Base-by-base conservation (phyloP, 768 basidiomycete genomes). In the Strobilomyces dryophilus region DNA sequence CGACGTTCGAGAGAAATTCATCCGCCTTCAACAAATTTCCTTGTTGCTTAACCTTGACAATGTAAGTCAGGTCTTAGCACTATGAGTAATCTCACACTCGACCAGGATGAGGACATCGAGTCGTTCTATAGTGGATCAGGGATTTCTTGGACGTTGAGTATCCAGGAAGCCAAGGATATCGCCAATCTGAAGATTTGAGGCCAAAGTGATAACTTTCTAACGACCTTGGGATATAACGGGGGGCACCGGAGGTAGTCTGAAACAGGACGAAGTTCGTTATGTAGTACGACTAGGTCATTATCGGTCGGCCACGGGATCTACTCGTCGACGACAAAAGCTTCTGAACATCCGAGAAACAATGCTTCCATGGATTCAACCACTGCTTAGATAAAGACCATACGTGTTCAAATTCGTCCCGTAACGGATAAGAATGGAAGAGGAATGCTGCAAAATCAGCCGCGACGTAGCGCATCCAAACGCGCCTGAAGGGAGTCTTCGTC, bases 401-500 rank as follows among this genome's bases (percentile, higher is more conserved):
- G 52, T 50, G 44, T 42, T 55, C 48, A 8, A 40, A 47, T 46
- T 41, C 41, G 40, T 51, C 56, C 45, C 53, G 36, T 20, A 40
- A 46, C n/a, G 55, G 47, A 48, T 46, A 58, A 48, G 45, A 24
- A 46, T 46, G 43, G 29, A 45, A 43, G 17, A 26, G 40, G 34
- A 39, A 20, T 37, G 27, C 11, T 18, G n/a, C n/a, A 12, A 47
- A 35, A 36, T 76, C 67, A 89, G 34, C 86, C 81, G 63, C 85
- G 78, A 56, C 92, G 80, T 49, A 98, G 75, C 34, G 94, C 92
- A 72, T 98, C 94, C 58, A 99, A 69, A 56, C 97, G 78, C 17
- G 94, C 92, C 72, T 98, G 97, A 49, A 99, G 77, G 36, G 89
- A 91, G 67, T 97, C 95, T 71, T 98, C 90, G 59, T 95, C 95